These are phyloP conservation scores for Sordaria brevicollis DNA, from an alignment of 495 filamentous ascomycete species.

Conservation along the genomic window DNA sequence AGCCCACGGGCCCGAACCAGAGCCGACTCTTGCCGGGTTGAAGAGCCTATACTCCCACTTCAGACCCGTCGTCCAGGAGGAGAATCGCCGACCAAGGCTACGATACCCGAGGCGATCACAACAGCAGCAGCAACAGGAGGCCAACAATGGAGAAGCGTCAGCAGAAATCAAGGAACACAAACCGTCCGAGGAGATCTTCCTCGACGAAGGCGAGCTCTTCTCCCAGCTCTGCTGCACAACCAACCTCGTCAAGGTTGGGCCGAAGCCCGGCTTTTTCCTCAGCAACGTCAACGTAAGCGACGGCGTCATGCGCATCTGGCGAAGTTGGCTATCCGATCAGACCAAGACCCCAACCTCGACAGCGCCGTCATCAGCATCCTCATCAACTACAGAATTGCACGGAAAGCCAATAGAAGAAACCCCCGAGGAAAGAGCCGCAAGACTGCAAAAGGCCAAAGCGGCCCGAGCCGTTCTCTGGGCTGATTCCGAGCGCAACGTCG, in stretches of 20 bases:
- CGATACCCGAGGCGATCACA: constrained; percentile 19
- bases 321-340: constrained; percentile 53
- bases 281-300: constrained; percentile 54
- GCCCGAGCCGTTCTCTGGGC: constrained; percentile 44
- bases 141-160: constrained; percentile 12
- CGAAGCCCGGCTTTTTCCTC: constrained; percentile 45
- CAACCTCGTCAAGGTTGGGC: constrained; percentile 57
- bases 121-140: background rate
- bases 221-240: constrained; percentile 58
- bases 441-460: background rate
- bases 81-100: constrained; percentile 26
- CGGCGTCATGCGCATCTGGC: constrained; percentile 54
- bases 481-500: constrained; percentile 42
- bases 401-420: background rate
- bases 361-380: background rate
- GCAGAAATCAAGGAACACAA: constrained; percentile 1
- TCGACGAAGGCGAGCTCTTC: constrained; percentile 61
- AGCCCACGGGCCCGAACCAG: background rate
- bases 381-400: background rate
- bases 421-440: background rate
- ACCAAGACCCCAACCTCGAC: background rate
- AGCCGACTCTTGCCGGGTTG: constrained; percentile 16
- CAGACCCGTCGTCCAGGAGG: constrained; percentile 42
- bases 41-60: constrained; percentile 44
- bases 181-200: constrained; percentile 47